Evolutionary conservation across 352 stramenopile genomes (phyloP).

Genomic region (Thraustochytrium sp.): DNA sequence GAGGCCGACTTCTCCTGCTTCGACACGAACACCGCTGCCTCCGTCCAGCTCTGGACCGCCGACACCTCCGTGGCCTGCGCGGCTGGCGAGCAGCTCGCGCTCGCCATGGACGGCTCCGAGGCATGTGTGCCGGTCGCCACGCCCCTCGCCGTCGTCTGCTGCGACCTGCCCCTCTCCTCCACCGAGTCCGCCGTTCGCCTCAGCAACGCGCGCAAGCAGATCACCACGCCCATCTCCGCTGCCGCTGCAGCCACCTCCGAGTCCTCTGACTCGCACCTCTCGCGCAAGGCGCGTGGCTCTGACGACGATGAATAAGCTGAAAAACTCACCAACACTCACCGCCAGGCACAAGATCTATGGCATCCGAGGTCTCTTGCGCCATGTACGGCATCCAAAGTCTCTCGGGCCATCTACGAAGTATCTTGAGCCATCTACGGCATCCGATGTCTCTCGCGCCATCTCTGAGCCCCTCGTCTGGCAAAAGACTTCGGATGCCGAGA

Average conservation of each 20-base stretch:
- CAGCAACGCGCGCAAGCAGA: background rate
- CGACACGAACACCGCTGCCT: background rate
- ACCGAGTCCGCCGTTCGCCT: background rate
- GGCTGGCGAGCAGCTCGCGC: background rate
- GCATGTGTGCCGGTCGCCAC: background rate
- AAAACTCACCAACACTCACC: too few species aligned
- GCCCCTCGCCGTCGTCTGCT: background rate
- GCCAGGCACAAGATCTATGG: too few species aligned
- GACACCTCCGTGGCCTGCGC: background rate
- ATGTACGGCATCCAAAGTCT: too few species aligned
- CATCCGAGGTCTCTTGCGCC: too few species aligned
- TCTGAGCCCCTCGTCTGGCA: too few species aligned
- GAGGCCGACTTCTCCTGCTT: background rate
- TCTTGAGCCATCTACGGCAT: too few species aligned
- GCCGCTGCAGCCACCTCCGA: background rate
- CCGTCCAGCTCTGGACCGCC: background rate
- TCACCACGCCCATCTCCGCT: background rate
- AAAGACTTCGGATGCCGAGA: too few species aligned
- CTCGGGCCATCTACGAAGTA: too few species aligned
- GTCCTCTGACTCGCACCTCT: background rate
- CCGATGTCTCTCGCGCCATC: too few species aligned
- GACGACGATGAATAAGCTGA: too few species aligned
- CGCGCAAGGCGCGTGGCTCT: background rate
- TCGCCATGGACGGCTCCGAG: background rate
- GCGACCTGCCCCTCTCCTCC: background rate